phyloP scores from a whole-genome alignment of 169 alveolate genomes.

The Toxoplasma gondii region DNA sequence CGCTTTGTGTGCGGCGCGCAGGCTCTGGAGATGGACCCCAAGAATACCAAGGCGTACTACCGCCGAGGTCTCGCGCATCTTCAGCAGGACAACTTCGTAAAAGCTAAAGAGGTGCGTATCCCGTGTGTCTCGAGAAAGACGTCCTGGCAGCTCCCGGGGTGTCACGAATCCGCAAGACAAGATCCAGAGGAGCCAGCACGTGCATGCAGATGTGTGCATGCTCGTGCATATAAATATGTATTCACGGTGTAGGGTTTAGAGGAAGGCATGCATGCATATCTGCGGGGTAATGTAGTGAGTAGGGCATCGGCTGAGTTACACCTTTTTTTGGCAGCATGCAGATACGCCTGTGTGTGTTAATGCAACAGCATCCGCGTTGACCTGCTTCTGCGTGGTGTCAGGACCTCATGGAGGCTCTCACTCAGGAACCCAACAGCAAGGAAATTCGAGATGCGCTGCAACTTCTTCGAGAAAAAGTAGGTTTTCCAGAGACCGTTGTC shows the following conservation, averaged over 20 bases:
- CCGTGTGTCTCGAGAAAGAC: not conserved
- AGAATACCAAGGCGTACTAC: conserved; percentile 59
- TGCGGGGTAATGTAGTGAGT: not conserved
- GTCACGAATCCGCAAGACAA: not conserved
- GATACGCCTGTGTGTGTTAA: not conserved
- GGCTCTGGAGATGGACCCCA: conserved; percentile 66
- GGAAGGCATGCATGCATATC: not conserved
- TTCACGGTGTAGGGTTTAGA: not conserved
- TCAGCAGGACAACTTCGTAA: conserved; percentile 42
- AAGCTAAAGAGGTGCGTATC: conserved; percentile 40
- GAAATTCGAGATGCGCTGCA: conserved; percentile 27
- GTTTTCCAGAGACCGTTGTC: not conserved
- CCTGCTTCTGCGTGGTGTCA: not conserved
- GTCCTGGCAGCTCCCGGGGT: not conserved
- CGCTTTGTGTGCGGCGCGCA: not conserved
- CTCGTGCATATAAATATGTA: not conserved
- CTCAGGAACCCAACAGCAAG: not conserved
- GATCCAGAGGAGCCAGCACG: not conserved
- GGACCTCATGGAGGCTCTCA: conserved; percentile 29
- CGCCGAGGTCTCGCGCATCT: conserved; percentile 49
- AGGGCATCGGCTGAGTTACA: not conserved
- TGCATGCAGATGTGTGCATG: not conserved
- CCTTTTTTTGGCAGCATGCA: not conserved
- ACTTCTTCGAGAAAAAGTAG: conserved; percentile 31
- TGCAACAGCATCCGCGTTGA: too few relatives aligned